Percentiles rank a stretch among this genome's conserved stretches.
Evolutionary conservation across 2,329 filamentous ascomycete genomes (phyloP).

Genomic region (Sporothrix phasma): DNA sequence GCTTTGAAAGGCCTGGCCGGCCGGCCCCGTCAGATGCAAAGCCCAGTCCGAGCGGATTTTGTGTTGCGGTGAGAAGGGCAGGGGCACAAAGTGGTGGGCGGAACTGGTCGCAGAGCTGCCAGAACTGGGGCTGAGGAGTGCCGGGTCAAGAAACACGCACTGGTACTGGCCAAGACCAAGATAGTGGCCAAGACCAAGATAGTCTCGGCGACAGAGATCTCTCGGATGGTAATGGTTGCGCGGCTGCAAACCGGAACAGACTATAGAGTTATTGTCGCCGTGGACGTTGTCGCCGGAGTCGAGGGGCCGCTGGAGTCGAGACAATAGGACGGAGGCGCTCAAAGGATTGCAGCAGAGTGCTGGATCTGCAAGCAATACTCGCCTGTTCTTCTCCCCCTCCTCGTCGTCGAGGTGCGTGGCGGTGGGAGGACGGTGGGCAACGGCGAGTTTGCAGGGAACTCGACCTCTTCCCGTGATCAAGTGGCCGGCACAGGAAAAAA

Average conservation of each 20-base stretch:
- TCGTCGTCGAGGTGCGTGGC: conserved; percentile 7
- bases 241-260: not conserved
- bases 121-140: not conserved
- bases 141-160: conserved; percentile 2
- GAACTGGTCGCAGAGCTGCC: not conserved
- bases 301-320: not conserved
- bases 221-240: not conserved
- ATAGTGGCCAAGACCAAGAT: not conserved
- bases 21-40: not conserved
- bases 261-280: not conserved
- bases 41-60: not conserved
- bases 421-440: not conserved
- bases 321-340: not conserved
- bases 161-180: conserved; percentile 2
- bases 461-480: not conserved
- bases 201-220: not conserved
- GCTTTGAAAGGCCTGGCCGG: not conserved
- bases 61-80: conserved; percentile 12
- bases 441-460: not conserved
- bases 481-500: not conserved
- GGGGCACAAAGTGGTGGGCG: not conserved
- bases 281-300: not conserved
- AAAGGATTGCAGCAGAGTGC: not conserved
- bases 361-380: not conserved
- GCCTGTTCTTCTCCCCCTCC: conserved; percentile 3